Evolutionary conservation across 768 basidiomycete genomes (phyloP).

Genomic region (Hemileccinum impolitum): DNA sequence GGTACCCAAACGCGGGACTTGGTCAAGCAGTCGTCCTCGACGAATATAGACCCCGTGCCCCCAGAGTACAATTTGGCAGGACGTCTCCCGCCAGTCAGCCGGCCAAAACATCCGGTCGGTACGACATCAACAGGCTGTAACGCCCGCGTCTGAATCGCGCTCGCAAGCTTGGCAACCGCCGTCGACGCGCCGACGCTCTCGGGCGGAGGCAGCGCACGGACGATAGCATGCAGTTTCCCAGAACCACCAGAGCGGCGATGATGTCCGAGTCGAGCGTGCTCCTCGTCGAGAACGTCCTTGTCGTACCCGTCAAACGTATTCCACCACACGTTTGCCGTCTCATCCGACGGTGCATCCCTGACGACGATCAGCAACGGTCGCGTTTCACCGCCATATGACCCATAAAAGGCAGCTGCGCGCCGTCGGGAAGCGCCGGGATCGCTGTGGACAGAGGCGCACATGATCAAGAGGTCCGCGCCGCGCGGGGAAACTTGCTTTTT

Average conservation of each 20-base stretch:
- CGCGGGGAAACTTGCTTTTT: constrained; percentile 23
- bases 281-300: not conserved
- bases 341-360: constrained; percentile 18
- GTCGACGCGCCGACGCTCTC: not conserved
- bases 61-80: constrained; percentile 1
- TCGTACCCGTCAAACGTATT: constrained; percentile 5
- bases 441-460: constrained; percentile 15
- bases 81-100: constrained; percentile 13
- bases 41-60: not conserved
- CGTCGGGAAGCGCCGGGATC: constrained; percentile 6
- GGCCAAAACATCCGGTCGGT: constrained; percentile 20
- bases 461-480: constrained; percentile 24
- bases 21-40: constrained; percentile 17
- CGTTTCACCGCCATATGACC: constrained; percentile 24
- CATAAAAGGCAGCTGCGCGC: constrained; percentile 15
- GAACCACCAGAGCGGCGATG: not conserved
- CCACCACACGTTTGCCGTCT: constrained; percentile 23
- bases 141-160: constrained; percentile 20
- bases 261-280: too few relatives aligned
- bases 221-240: constrained; percentile 17
- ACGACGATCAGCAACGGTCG: constrained; percentile 26
- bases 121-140: constrained; percentile 20
- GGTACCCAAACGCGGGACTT: constrained; percentile 16
- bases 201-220: constrained; percentile 19
- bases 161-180: constrained; percentile 11